Evolutionary conservation across 23 red algal species (phyloP).

Genomic region (Gracilariopsis chorda): DNA sequence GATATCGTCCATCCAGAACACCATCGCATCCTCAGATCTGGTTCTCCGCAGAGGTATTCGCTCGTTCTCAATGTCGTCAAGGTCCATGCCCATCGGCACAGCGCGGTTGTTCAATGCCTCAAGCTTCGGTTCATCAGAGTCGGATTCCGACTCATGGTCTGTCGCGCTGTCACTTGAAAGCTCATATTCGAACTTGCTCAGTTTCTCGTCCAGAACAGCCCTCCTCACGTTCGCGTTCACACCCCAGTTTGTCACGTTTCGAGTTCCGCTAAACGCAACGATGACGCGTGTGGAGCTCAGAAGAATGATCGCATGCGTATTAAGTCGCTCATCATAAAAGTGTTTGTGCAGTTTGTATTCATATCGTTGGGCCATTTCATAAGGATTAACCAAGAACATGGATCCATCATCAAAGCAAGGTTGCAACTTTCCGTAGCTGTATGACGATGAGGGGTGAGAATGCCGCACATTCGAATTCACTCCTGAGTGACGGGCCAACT

Average conservation of each 20-base stretch:
- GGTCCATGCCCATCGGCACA: not conserved
- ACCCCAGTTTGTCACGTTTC: constrained; percentile 74
- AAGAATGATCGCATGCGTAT: constrained; percentile 70
- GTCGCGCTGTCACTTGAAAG: not conserved
- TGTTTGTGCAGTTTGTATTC: constrained; percentile 49
- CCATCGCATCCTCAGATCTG: not conserved
- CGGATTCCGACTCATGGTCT: constrained; percentile 1
- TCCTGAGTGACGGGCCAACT: not conserved
- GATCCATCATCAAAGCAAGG: constrained; percentile 58
- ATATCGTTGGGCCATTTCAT: constrained; percentile 43
- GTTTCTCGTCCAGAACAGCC: constrained; percentile 50
- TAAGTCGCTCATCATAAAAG: constrained; percentile 29
- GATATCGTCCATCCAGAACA: not conserved
- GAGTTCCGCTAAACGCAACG: constrained; percentile 74
- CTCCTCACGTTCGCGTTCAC: constrained; percentile 57
- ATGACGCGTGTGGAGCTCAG: constrained; percentile 56
- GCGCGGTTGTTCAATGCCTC: not conserved
- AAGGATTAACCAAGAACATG: constrained; percentile 56
- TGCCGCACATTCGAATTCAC: not conserved
- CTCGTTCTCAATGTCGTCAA: not conserved
- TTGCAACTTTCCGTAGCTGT: constrained; percentile 1
- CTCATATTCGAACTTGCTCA: constrained; percentile 55
- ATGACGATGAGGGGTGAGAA: not conserved
- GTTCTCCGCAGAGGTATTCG: not conserved
- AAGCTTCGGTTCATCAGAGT: not conserved